Evolutionary conservation across 2,329 filamentous ascomycete genomes (phyloP), one percentile per base, ranked within the genome.

Genomic region (Fusarium sp.): DNA sequence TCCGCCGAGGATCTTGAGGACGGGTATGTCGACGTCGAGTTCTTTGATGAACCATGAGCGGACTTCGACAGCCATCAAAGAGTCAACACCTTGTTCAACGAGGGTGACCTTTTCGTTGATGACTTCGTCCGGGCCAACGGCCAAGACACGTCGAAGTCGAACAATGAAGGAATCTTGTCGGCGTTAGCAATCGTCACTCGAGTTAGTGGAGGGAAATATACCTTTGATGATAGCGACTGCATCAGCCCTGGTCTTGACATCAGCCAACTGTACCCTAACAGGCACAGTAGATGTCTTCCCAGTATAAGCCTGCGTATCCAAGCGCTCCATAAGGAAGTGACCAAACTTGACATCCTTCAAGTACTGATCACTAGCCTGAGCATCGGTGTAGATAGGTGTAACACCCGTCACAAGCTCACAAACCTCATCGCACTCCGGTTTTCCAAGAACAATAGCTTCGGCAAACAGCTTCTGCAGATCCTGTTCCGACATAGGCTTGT

Each of bases 21-120:
- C 81, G 0, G 85, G 83, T 1, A 88, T 80, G 49, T 87, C 83
- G 0, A 83, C 75, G 1, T 83, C 66, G 0, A 87, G 49, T 41
- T 83, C 78, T 58, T 85, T 85, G n/a, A 83, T 42, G 64, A 87
- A 85, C 86, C 86, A 89, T 5, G 82, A 76, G 1, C 86, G 82
- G 5, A 84, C 82, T 79, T 78, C 57, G 4, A 60, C n/a, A 9
- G 57, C 57, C 20, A 60, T 39, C 7, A 60, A 0, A n/a, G 57
- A 60, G 29, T 60, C 57, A 29, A 60, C 38, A 15, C 52, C 52
- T 14, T 42, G 52, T 11, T 55, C 38, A 4, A 55, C 38, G 0
- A 55, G 52, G 0, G 52, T 29, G 7, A 42, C 52, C 20, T 44
- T 41, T 3, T 38, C 35, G 18, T 39, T 38, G 25, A 54, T 29